Base-by-base conservation (phyloP, 768 basidiomycete genomes). In the Boletus subcaerulescens region DNA sequence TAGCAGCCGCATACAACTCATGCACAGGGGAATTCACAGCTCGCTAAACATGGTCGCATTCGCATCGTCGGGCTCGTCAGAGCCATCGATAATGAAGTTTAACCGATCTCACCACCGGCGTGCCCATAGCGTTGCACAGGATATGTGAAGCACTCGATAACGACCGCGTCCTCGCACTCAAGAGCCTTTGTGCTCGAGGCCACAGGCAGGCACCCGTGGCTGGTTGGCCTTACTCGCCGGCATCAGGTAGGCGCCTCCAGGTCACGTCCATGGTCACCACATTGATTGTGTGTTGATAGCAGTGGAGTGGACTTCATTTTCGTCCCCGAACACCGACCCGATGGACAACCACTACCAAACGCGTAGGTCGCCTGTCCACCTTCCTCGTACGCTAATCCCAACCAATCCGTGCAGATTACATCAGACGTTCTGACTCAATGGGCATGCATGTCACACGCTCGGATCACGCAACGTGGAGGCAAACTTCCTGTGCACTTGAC, bases 191-290 rank as follows among this genome's bases (percentile, higher is more conserved):
- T 99, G 40, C 80, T 99, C 39, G 97, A 98, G 72, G 97, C 98
- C 50, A 99, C 98, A 97, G 97, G 97, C n/a, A 78, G 96, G 52
- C 92, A 98, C 69, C 69, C 98, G 97, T 71, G 97, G 97, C n/a
- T 99, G 97, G 97, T 78, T 98, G 17, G 94, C 97, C 3, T 77
- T 98, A 22, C 79, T 94, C 65, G 97, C 94, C 12, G 94, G 90
- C 57, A 88, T 98, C 47, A 91, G 90, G 87, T 90, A 64, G 55
- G 83, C 75, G 5, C 26, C 33, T 15, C 4, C 38, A 38, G 8
- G 43, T 33, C 20, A 24, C 24, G 24, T 2, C 20, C 24, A 26
- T 29, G 36, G 31, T 12, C 22, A 3, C 10, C 48, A 41, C 31
- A 41, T 47, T 68, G 46, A 72, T 52, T 14, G 5, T 33, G 44